phyloP scores from a whole-genome alignment of 2,329 filamentous ascomycete genomes.

The Talaromyces funiculosus region DNA sequence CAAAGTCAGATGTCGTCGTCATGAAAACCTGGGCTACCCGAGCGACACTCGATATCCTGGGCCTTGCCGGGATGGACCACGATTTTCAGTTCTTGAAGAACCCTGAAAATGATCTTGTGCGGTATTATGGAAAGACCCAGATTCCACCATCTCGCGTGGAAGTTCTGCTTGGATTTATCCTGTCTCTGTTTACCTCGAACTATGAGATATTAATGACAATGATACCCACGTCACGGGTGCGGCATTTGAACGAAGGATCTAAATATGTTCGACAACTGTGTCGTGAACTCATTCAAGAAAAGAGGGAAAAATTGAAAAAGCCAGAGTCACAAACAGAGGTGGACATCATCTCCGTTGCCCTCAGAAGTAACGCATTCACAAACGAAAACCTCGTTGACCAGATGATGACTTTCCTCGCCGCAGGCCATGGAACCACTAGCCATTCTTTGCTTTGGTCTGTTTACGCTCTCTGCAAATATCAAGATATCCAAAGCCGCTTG shows the following conservation, averaged over 20 bases:
- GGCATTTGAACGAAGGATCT: conserved; percentile 54
- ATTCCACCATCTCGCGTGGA: not conserved
- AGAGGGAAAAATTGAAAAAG: conserved; percentile 52
- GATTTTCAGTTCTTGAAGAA: conserved; percentile 64
- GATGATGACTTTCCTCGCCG: conserved; percentile 83
- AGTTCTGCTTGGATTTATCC: conserved; percentile 10
- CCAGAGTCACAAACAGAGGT: conserved; percentile 26
- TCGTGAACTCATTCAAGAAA: conserved; percentile 62
- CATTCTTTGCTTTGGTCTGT: conserved; percentile 69
- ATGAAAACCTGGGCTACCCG: conserved; percentile 60
- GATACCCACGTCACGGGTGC: conserved; percentile 67
- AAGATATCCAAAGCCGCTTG: conserved; percentile 60
- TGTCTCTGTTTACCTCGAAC: conserved; percentile 36
- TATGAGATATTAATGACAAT: conserved; percentile 45
- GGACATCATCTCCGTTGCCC: conserved; percentile 76
- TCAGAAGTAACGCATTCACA: conserved; percentile 67
- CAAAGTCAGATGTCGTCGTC: conserved; percentile 39
- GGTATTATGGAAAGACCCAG: conserved; percentile 25
- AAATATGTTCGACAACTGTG: conserved; percentile 60
- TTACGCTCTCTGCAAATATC: conserved; percentile 63
- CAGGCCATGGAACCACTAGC: conserved; percentile 75
- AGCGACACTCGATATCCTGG: conserved; percentile 70
- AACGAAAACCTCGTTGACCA: conserved; percentile 81
- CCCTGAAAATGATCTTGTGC: conserved; percentile 53
- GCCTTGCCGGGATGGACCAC: conserved; percentile 62